Evolutionary conservation across 768 basidiomycete genomes (phyloP).

Genomic region (Cyclocybe cylindracea): DNA sequence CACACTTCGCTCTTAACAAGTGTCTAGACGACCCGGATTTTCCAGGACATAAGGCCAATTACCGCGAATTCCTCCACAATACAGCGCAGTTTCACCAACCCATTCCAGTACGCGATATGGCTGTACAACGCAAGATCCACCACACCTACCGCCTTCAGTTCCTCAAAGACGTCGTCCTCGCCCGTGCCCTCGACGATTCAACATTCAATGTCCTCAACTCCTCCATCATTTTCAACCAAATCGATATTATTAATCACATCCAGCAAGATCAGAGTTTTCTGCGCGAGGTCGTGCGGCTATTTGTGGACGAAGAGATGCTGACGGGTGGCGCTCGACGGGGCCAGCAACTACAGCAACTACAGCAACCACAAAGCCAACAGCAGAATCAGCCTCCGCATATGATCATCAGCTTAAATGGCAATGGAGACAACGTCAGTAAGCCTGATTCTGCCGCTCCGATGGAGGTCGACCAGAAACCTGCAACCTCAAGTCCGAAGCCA

Average conservation of each 20-base stretch:
- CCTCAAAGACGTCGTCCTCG: constrained; percentile 97
- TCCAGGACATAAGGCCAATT: constrained; percentile 94
- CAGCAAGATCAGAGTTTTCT: constrained; percentile 78
- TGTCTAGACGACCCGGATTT: constrained; percentile 92
- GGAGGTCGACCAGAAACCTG: constrained; percentile 38
- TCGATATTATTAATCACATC: constrained; percentile 93
- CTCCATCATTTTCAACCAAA: constrained; percentile 98
- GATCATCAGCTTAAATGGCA: constrained; percentile 40
- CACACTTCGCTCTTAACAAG: constrained; percentile 3
- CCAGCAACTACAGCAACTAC: constrained; percentile 16
- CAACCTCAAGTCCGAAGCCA: constrained; percentile 23
- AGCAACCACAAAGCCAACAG: constrained; percentile 24
- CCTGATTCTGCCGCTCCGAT: constrained; percentile 30
- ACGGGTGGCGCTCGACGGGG: constrained; percentile 34
- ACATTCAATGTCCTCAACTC: constrained; percentile 97
- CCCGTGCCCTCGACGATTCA: constrained; percentile 91
- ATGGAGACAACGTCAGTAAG: constrained; percentile 35
- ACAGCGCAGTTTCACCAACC: constrained; percentile 89
- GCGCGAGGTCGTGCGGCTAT: constrained; percentile 72
- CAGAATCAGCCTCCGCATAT: constrained; percentile 28
- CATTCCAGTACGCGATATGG: constrained; percentile 74
- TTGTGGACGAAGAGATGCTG: constrained; percentile 72
- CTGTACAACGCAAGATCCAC: constrained; percentile 87
- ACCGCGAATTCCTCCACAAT: constrained; percentile 88
- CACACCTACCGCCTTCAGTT: constrained; percentile 97